Evolutionary conservation across 306 rosid genomes (phyloP), one percentile per base, ranked within the genome.

Genomic region (Sechiopsis laciniata): DNA sequence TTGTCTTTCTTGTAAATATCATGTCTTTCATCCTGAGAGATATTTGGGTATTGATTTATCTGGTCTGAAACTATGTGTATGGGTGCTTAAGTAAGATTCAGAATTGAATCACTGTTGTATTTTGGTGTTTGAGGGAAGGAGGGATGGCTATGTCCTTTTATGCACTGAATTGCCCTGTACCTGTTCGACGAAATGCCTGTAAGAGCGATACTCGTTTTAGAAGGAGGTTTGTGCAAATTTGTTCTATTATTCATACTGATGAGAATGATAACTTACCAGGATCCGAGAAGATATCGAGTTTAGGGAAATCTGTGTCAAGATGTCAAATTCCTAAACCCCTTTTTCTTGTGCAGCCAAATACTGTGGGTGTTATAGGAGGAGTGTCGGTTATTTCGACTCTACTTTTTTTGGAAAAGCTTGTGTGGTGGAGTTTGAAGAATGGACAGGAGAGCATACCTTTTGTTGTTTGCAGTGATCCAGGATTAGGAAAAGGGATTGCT

Each of bases 351-450:
- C 89, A 82, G 75, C 90, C 89, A 74, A 91, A 87, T 72, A 87
- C 90, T 8, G 56, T 91, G 57, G 97, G 93, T 37, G 78, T 89
- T 62, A 86, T 91, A 22, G 97, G 97, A 52, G 97, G 97, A 0
- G 83, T 82, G 21, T 91, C 96, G 37, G 90, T 82, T 55, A 78
- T 76, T 57, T 89, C 97, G 60, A 87, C 91, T 72, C 82, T 91
- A 52, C 76, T 91, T 76, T 91, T 89, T 94, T 56, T 91, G 82
- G 97, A 91, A 76, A 91, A 91, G 78, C 91, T 91, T 57, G 96
- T 83, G 45, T 82, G 85, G 78, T 88, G 88, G 96, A 80, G 93
- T 55, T 64, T 84, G 73, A 89, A 84, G 67, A 78, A 80, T 55
- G 91, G 93, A 29, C 78, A 78, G 55, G 81, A 77, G 56, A 84